Base-by-base conservation (phyloP, 257 asterid species). In the Solanum pennellii region DNA sequence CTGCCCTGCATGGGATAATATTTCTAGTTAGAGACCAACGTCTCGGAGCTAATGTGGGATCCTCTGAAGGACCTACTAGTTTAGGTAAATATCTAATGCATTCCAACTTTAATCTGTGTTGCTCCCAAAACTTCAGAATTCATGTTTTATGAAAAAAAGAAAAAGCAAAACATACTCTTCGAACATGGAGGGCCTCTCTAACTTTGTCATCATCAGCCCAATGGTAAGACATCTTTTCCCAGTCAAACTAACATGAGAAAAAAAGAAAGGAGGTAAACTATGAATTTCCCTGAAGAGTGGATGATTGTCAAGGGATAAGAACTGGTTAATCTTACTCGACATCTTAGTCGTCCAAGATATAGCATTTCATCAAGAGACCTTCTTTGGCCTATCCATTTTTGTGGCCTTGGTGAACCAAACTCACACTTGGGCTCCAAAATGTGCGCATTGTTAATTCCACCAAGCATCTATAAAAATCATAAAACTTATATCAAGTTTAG, bases 341-440 rank as follows among this genome's bases (percentile, higher is more conserved):
- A 77, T 10, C 68, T 49, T 14, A 74, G 37, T n/a, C 84, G 66
- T 37, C 27, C 68, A 11, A 59, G 42, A 18, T n/a, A 27, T 45
- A 87, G 41, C 18, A 65, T 87, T 33, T 89, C 89, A 77, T 86
- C 86, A 44, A 89, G 86, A 29, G 87, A 87, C 66, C 86, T 56
- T 65, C 87, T 83, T 68, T 37, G 79, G 35, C 65, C 41, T 83
- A 44, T 21, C 27, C 49, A 29, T 33, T 80, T 21, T 27, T 14
- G 42, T 44, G 85, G 71, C 31, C 69, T 65, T 56, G 88, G 60
- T 23, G 52, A 77, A 68, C 18, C 41, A 84, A 75, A 80, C 41
- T 83, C 88, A 85, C 89, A 89, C 23, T 39, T 33, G 31, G 89
- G 82, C 49, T 89, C 91, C 69, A 89, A 69, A 49, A 87, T 52